These are phyloP conservation scores for Physcia stellaris DNA, from an alignment of 495 filamentous ascomycete genomes.

Conservation along the genomic window DNA sequence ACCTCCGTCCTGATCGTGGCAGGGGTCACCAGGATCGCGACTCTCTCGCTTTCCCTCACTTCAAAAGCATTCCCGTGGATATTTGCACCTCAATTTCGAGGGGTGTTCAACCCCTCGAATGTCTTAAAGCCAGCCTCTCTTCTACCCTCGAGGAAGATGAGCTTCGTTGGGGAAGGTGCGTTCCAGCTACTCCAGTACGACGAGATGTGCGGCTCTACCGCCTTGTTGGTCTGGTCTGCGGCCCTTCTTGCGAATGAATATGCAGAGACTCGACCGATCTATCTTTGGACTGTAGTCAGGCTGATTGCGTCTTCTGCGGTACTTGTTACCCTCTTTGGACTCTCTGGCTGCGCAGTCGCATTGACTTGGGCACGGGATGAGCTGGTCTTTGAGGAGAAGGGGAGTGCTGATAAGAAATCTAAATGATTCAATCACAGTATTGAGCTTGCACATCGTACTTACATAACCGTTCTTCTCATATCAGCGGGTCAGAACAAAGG, in stretches of 20 bases:
- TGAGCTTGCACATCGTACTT: too few relatives aligned
- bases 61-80: constrained; percentile 24
- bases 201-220: constrained; percentile 35
- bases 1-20: constrained; percentile 35
- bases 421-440: too few relatives aligned
- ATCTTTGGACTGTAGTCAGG: too few relatives aligned
- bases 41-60: constrained; percentile 30
- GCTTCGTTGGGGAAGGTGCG: constrained; percentile 32
- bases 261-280: too few relatives aligned
- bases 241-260: constrained; percentile 27
- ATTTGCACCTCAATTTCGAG: constrained; percentile 20
- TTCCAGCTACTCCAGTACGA: constrained; percentile 46
- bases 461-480: too few relatives aligned
- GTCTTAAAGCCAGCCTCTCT: constrained; percentile 30
- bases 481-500: too few relatives aligned
- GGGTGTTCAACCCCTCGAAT: constrained; percentile 23
- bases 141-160: constrained; percentile 22
- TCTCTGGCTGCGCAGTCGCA: constrained; percentile 33
- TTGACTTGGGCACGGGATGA: constrained; percentile 47
- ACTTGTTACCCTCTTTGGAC: constrained; percentile 33
- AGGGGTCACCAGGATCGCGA: constrained; percentile 32
- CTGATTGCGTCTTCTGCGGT: constrained; percentile 24
- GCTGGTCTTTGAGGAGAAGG: constrained; percentile 18
- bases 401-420: too few relatives aligned
- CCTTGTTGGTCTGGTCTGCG: constrained; percentile 41